Evolutionary conservation across 176 grass and related monocot genomes (phyloP), one percentile per base, ranked within the genome.

Genomic region (Oropetium thomaeum): DNA sequence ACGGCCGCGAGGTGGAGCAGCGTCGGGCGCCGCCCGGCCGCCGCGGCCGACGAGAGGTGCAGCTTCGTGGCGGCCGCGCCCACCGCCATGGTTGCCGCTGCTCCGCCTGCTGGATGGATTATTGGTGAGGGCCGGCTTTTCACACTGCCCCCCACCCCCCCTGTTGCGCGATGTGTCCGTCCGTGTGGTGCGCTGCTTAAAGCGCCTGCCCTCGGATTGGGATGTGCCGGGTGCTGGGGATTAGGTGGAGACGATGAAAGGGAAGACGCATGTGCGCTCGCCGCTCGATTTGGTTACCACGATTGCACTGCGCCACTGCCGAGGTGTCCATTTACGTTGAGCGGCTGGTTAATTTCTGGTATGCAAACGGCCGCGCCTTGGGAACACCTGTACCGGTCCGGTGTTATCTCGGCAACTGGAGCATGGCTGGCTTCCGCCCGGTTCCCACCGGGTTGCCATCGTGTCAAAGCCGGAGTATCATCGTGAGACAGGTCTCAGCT

Each of bases 1-100:
- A 98, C 79, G 77, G 86, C 75, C 42, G 35, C 75, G 60, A 98
- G 72, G 62, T 78, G 74, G 34, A 81, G 41, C 40, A 98, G 52
- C 35, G 78, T 83, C 1, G 65, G 69, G 49, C 86, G 86, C 26
- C 85, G 68, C 32, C 58, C 4, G 28, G 52, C 62, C 12, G 43
- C 23, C 53, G 75, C 4, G 28, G 52, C 62, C 12, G 43, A 30
- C 53, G 75, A 54, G 53, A 69, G 62, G 80, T 88, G 80, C 80
- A n/a, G 62, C 80, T 88, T 88, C 69, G 67, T 35, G 84, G 78
- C 55, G 44, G 71, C 11, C 71, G 26, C 68, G 12, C 80, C 85
- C 34, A 78, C 79, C 80, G 86, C 86, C 86, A 88, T 88, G 51
- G 68, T 70, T 33, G 20, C 45, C 32, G 8, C 41, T 29, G 39